Conservation (phyloP, 306 rosid species). For the Betula pendula region DNA sequence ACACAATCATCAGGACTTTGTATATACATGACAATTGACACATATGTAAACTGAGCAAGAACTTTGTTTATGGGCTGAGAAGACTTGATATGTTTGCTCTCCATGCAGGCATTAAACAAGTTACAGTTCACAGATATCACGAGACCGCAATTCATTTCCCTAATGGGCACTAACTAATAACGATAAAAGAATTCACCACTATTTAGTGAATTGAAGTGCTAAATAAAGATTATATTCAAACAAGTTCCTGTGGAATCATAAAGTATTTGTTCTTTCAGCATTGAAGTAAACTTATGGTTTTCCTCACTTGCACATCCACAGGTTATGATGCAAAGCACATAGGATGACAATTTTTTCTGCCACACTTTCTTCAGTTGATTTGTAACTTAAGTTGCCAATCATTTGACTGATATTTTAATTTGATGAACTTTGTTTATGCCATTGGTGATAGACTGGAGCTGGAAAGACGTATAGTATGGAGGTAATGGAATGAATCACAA, state of each 20-base stretch:
- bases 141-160: background rate
- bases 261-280: background rate
- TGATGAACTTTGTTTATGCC: conserved; percentile 17
- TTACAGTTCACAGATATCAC: background rate
- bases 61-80: background rate
- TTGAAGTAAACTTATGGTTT: background rate
- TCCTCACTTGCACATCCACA: background rate
- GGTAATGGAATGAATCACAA: conserved; percentile 40
- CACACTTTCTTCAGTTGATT: background rate
- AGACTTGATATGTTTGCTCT: background rate
- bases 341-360: background rate
- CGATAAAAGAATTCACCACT: too few relatives aligned
- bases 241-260: background rate
- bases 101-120: background rate
- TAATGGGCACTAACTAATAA: too few relatives aligned
- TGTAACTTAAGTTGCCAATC: conserved; percentile 6
- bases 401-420: conserved; percentile 16
- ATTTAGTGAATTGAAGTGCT: background rate
- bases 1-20: background rate
- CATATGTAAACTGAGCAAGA: background rate
- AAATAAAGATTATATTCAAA: background rate
- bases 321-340: background rate
- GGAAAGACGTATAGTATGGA: too few relatives aligned
- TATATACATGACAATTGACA: background rate
- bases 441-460: conserved; percentile 71